Conservation (phyloP, 2,329 filamentous ascomycete species). For the Venturia nashicola region DNA sequence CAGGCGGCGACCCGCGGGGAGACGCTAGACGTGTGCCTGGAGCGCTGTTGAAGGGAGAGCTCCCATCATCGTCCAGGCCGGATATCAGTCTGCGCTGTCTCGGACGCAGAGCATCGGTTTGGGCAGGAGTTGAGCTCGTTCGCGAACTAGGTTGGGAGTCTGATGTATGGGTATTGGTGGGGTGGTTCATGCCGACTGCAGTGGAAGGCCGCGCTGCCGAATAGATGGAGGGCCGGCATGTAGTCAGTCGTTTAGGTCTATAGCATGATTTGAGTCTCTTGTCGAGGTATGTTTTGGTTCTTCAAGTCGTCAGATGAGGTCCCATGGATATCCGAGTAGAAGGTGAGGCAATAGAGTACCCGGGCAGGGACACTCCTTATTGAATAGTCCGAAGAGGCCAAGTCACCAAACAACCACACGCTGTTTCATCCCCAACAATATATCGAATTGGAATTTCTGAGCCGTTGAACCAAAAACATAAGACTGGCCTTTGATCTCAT, state of each 20-base stretch:
- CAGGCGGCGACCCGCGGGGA: constrained; percentile 24
- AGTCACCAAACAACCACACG: background rate
- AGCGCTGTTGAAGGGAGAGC: constrained; percentile 22
- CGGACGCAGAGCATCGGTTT: constrained; percentile 30
- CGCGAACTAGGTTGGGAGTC: constrained; percentile 24
- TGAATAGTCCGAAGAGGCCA: background rate
- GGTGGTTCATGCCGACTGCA: constrained; percentile 16
- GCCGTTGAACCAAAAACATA: background rate
- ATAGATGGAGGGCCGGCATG: background rate
- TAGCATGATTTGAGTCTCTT: background rate
- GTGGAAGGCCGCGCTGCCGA: constrained; percentile 5
- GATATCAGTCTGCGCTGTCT: constrained; percentile 35
- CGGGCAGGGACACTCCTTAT: background rate
- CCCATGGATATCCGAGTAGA: background rate
- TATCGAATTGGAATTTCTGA: background rate
- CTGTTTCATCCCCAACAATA: background rate
- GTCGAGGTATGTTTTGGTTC: background rate
- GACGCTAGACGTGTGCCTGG: constrained; percentile 20
- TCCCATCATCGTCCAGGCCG: constrained; percentile 31
- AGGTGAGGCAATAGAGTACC: background rate
- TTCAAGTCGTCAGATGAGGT: background rate
- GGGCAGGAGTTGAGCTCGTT: constrained; percentile 25
- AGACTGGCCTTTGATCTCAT: no score
- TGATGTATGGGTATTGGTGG: constrained; percentile 29
- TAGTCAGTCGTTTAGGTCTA: background rate